These are phyloP conservation scores for Yamadazyma diospyri DNA, from an alignment of 1,139 yeast species.

Conservation along the genomic window DNA sequence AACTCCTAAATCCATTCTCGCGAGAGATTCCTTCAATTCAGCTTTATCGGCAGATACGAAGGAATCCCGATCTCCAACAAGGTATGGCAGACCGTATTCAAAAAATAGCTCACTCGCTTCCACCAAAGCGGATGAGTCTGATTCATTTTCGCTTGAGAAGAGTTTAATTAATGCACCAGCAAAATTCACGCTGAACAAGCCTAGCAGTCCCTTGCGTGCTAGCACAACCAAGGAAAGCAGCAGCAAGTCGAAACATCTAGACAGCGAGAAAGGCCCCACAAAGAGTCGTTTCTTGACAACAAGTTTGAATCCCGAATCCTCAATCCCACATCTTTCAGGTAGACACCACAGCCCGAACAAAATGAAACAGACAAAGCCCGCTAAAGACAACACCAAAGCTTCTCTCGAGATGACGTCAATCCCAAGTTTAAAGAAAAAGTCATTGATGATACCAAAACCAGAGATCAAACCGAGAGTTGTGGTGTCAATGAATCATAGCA, in stretches of 20 bases:
- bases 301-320: slow-evolving; percentile 6
- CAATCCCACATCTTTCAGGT: slow-evolving; percentile 9
- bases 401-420: slow-evolving; percentile 17
- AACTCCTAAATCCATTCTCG: background rate
- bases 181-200: too few relatives aligned
- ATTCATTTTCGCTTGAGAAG: slow-evolving; percentile 1
- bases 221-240: slow-evolving; percentile 25
- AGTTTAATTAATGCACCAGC: background rate
- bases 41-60: slow-evolving; percentile 9
- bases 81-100: slow-evolving; percentile 8
- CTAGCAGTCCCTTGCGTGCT: slow-evolving; percentile 29
- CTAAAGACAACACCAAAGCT: slow-evolving; percentile 1
- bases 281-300: slow-evolving; percentile 9
- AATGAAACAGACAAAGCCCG: background rate
- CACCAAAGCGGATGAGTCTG: slow-evolving; percentile 9
- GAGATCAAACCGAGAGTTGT: slow-evolving; percentile 26
- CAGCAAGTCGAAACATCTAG: background rate
- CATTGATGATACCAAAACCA: slow-evolving; percentile 29
- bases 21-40: slow-evolving; percentile 5
- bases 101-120: slow-evolving; percentile 12
- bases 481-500: slow-evolving; percentile 26
- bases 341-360: slow-evolving; percentile 3
- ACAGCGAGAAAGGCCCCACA: slow-evolving; percentile 4
- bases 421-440: slow-evolving; percentile 28
- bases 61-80: slow-evolving; percentile 16